Evolutionary conservation across 148 eudicot species (phyloP).

Genomic region (Chenopodium formosanum): DNA sequence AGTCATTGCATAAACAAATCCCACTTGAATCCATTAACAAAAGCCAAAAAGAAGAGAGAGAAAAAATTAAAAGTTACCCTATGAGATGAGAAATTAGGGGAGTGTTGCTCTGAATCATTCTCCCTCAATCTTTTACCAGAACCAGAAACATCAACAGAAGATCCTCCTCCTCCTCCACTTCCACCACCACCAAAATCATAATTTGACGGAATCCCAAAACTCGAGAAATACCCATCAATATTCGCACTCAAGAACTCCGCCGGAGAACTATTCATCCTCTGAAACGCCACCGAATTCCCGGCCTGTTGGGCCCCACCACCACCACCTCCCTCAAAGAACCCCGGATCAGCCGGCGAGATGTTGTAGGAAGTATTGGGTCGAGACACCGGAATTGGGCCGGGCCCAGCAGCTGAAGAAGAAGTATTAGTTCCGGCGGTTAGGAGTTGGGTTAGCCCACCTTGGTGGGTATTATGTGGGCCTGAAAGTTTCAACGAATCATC

Average conservation of each 20-base stretch:
- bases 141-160: conserved; percentile 37
- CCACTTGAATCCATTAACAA: background rate
- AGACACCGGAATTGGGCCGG: conserved; percentile 1
- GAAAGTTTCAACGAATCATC: conserved; percentile 48
- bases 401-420: conserved; percentile 5
- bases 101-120: conserved; percentile 36
- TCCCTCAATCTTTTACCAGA: conserved; percentile 54
- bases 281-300: conserved; percentile 28
- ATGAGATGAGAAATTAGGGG: conserved; percentile 34
- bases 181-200: conserved; percentile 36
- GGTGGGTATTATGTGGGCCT: conserved; percentile 13
- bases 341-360: conserved; percentile 40
- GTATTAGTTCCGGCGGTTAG: conserved; percentile 27
- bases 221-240: conserved; percentile 58
- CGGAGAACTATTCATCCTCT: conserved; percentile 82
- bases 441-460: conserved; percentile 40
- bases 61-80: conserved; percentile 25
- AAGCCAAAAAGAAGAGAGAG: background rate
- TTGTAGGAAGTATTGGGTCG: conserved; percentile 10
- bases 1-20: background rate
- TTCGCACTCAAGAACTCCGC: conserved; percentile 62
- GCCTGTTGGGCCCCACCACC: conserved; percentile 4
- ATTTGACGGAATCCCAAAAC: conserved; percentile 41
- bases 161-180: conserved; percentile 13
- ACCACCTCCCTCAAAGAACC: conserved; percentile 28